These are phyloP conservation scores for Cucumis variabilis DNA, from an alignment of 331 rosid species.

Conservation along the genomic window DNA sequence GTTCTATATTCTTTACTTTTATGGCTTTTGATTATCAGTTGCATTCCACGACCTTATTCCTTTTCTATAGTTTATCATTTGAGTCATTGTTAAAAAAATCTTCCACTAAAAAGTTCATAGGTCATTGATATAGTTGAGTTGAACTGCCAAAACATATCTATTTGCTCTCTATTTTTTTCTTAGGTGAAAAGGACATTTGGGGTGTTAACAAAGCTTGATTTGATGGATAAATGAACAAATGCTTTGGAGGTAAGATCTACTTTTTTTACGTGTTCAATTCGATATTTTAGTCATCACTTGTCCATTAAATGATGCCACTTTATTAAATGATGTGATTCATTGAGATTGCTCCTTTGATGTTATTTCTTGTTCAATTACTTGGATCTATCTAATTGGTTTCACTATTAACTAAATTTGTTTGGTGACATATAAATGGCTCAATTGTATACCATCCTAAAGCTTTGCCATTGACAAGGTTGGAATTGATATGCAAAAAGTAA, in stretches of 20 bases:
- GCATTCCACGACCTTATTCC: no score
- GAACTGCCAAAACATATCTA: no score
- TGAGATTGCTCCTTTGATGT: neutral
- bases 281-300: conserved; percentile 26
- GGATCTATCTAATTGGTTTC: neutral
- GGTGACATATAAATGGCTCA: conserved; percentile 43
- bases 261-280: conserved; percentile 26
- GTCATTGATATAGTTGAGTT: no score
- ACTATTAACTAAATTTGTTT: conserved; percentile 7
- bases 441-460: conserved; percentile 65
- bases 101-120: no score
- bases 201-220: conserved; percentile 86
- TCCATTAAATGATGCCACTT: neutral
- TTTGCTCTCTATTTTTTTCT: conserved; percentile 15
- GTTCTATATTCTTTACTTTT: no score
- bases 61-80: no score
- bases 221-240: conserved; percentile 92
- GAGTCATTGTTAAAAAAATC: no score
- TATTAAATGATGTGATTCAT: conserved; percentile 16
- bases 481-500: no score
- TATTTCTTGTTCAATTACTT: neutral
- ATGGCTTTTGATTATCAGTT: no score
- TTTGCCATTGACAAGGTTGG: no score
- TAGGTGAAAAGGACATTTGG: conserved; percentile 89
- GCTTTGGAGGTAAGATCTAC: conserved; percentile 67